phyloP scores from a whole-genome alignment of 331 rosid species.

The Dryas integrifolia region DNA sequence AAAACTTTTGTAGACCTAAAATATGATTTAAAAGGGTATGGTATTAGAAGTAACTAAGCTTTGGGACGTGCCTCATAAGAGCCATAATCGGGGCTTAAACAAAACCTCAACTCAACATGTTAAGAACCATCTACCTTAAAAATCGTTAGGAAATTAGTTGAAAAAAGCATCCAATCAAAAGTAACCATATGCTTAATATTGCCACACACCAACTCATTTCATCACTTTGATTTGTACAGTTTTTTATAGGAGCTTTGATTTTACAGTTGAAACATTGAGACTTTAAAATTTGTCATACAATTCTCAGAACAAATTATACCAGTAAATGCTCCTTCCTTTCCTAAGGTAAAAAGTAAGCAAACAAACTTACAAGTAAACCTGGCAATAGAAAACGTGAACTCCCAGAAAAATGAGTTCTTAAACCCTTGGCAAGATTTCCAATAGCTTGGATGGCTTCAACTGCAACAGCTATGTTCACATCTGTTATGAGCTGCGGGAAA shows the following conservation, averaged over 20 bases:
- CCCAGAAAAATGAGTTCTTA: slow-evolving; percentile 82
- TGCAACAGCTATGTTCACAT: slow-evolving; percentile 98
- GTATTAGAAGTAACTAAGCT: not conserved
- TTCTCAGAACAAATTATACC: not conserved
- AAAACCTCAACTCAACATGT: not conserved
- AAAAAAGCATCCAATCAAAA: not conserved
- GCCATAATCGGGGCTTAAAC: not conserved
- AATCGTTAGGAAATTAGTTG: not conserved
- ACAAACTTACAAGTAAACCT: slow-evolving; percentile 76
- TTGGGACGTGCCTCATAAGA: not conserved
- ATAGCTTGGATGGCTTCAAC: slow-evolving; percentile 98
- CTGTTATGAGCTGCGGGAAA: slow-evolving; percentile 80
- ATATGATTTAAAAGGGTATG: not conserved
- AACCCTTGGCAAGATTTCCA: slow-evolving; percentile 92
- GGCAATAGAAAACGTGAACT: slow-evolving; percentile 96
- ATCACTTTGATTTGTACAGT: not conserved
- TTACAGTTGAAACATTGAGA: not conserved
- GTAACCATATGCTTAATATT: not conserved
- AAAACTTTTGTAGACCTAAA: not conserved
- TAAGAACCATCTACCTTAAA: not conserved
- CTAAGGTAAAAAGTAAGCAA: slow-evolving; percentile 3
- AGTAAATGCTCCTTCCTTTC: not conserved
- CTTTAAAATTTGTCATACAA: not conserved
- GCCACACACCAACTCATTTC: not conserved
- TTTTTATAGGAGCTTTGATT: not conserved